Conservation (phyloP, 2,329 filamentous ascomycete genomes). For the Colletotrichum higginsianum region DNA sequence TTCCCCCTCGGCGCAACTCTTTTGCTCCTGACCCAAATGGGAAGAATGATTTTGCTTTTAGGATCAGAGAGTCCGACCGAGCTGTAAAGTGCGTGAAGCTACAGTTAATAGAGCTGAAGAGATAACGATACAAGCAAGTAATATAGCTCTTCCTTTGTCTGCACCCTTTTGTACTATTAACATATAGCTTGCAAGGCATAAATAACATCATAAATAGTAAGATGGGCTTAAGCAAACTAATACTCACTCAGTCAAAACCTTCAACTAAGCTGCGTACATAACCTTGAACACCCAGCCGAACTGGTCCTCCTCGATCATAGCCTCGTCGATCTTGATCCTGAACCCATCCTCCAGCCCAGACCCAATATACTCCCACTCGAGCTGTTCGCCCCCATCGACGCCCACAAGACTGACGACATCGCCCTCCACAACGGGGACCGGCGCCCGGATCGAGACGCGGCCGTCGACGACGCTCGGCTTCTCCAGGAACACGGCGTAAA, state of each 20-base stretch:
- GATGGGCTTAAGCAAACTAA: no score
- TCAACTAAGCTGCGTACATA: slow-evolving; percentile 35
- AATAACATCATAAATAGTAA: no score
- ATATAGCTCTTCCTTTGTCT: no score
- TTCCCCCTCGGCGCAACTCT: slow-evolving; percentile 32
- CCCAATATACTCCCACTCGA: slow-evolving; percentile 13
- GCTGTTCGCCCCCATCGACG: slow-evolving; percentile 52
- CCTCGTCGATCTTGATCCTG: slow-evolving; percentile 44
- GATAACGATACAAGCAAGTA: no score
- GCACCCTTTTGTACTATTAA: no score
- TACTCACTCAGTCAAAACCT: no score
- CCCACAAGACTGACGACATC: slow-evolving; percentile 59
- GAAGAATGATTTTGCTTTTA: no score
- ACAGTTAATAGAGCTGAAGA: no score
- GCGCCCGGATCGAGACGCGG: slow-evolving; percentile 57
- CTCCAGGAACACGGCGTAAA: slow-evolving; percentile 64
- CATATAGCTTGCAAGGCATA: no score
- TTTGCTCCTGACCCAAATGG: no score
- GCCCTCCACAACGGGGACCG: slow-evolving; percentile 62
- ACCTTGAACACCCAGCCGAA: slow-evolving; percentile 56
- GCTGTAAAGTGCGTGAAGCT: no score
- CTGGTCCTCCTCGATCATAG: slow-evolving; percentile 52
- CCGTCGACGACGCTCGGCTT: slow-evolving; percentile 52
- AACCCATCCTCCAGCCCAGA: slow-evolving; percentile 45
- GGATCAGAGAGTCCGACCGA: no score